Evolutionary conservation across 1,284 basidiomycete species (phyloP).

Genomic region (Sparassis latifolia): DNA sequence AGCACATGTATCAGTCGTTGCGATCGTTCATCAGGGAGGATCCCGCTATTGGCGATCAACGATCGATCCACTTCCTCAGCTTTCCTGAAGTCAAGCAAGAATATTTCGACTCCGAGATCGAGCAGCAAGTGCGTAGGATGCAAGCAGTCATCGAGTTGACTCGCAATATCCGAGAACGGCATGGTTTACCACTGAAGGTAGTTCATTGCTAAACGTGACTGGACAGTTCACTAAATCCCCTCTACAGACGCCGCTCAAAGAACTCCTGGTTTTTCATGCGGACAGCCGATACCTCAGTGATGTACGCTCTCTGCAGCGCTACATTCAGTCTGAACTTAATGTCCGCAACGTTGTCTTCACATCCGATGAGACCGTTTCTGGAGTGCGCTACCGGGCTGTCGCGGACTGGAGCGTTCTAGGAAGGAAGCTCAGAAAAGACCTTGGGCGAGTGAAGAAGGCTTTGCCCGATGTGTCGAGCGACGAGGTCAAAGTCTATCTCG

Average conservation of each 20-base stretch:
- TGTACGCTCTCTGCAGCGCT: constrained; percentile 78
- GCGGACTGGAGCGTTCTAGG: constrained; percentile 99
- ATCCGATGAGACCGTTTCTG: constrained; percentile 81
- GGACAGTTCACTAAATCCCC: too few species aligned
- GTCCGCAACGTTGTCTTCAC: constrained; percentile 87
- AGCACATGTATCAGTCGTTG: constrained; percentile 95
- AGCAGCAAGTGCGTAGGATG: constrained; percentile 92
- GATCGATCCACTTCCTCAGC: constrained; percentile 92
- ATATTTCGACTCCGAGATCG: constrained; percentile 59
- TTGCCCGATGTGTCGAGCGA: constrained; percentile 81
- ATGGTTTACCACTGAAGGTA: constrained; percentile 91
- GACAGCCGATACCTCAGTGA: constrained; percentile 84
- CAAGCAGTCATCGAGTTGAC: constrained; percentile 93
- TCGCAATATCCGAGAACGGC: constrained; percentile 86
- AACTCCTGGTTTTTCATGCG: constrained; percentile 92
- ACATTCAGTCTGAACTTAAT: constrained; percentile 95
- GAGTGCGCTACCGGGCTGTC: constrained; percentile 86
- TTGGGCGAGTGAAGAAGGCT: constrained; percentile 86
- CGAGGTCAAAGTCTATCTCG: constrained; percentile 75
- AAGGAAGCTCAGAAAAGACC: constrained; percentile 90
- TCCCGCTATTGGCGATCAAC: constrained; percentile 66
- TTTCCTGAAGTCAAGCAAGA: constrained; percentile 94
- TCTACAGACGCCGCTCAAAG: constrained; percentile 81
- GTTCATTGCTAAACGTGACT: too few species aligned
- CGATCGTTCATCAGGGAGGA: constrained; percentile 79